Evolutionary conservation across 148 eudicot genomes (phyloP), one percentile per base, ranked within the genome.

Genomic region (Camellia japonica): DNA sequence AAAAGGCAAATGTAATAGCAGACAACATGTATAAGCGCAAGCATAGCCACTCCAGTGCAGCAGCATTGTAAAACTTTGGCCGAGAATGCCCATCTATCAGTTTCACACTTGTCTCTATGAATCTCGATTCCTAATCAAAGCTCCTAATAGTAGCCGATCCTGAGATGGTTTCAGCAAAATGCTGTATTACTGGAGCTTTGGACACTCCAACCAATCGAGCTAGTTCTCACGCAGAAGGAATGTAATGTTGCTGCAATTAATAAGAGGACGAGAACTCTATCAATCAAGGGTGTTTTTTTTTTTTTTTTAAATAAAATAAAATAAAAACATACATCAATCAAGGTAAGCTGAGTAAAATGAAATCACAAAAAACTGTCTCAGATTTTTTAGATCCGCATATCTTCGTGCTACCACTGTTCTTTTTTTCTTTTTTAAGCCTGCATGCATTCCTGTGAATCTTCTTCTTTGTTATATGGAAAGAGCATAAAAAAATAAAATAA

Each of bases 211-310:
- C 76, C 69, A 91, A 71, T 54, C 94, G 87, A 58, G 86, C 75
- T 59, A 91, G 87, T 75, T 91, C 94, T 79, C 94, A 81, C 42
- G 94, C 94, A 56, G 94, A 83, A 47, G 87, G 88, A 65, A 91
- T 73, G 73, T 91, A 91, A 68, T 83, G 86, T 87, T 85, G 87
- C 94, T 91, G 88, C 52, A 73, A 54, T 73, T 10, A 74, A 18
- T 74, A 38, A 41, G 41, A 15, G 23, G 7, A 62, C 5, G 5
- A 56, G 58, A 62, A 58, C 52, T 13, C 20, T 67, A 16, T 30
- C 7, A 4, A 47, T 47, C 51, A 4, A 47, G 30, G 9, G n/a
- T 20, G 16, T 63, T 54, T 64, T 1, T 63, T 1, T 44, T 13
- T 14, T 16, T 75, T 23, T 23, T 23, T 23, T 23, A 23, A 19